Percentiles rank a stretch among this genome's conserved stretches.
These are phyloP conservation scores for Spathaspora arborariae DNA, from an alignment of 805 yeast species.

Conservation along the genomic window DNA sequence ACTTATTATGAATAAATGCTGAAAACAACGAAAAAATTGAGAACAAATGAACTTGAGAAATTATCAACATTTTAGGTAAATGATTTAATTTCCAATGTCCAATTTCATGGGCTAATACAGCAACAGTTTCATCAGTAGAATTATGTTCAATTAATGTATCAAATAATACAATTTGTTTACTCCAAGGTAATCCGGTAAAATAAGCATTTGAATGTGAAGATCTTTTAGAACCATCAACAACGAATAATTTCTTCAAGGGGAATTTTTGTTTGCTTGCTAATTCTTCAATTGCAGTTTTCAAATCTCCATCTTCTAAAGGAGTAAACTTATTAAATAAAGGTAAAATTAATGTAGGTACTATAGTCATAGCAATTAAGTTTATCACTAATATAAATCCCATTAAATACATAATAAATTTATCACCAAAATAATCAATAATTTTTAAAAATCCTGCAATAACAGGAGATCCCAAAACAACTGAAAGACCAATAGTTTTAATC, in stretches of 20 bases:
- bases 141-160: conserved; percentile 87
- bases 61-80: conserved; percentile 67
- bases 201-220: conserved; percentile 96
- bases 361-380: conserved; percentile 69
- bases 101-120: conserved; percentile 96
- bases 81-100: conserved; percentile 97
- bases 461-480: conserved; percentile 65
- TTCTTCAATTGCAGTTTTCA: conserved; percentile 74
- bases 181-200: conserved; percentile 95
- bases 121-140: conserved; percentile 75
- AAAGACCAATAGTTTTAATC: conserved; percentile 55
- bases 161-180: conserved; percentile 88
- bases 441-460: conserved; percentile 71
- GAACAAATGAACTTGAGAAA: conserved; percentile 62
- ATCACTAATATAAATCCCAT: conserved; percentile 67
- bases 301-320: conserved; percentile 86
- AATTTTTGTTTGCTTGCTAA: conserved; percentile 73
- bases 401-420: conserved; percentile 75
- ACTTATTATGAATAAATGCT: conserved; percentile 72
- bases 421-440: conserved; percentile 77
- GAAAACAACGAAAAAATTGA: conserved; percentile 70
- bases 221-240: conserved; percentile 95
- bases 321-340: conserved; percentile 91
- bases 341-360: conserved; percentile 81
- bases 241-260: conserved; percentile 83